Base-by-base conservation (phyloP, 2,329 filamentous ascomycete genomes). In the Verticillium zaregamsianum region DNA sequence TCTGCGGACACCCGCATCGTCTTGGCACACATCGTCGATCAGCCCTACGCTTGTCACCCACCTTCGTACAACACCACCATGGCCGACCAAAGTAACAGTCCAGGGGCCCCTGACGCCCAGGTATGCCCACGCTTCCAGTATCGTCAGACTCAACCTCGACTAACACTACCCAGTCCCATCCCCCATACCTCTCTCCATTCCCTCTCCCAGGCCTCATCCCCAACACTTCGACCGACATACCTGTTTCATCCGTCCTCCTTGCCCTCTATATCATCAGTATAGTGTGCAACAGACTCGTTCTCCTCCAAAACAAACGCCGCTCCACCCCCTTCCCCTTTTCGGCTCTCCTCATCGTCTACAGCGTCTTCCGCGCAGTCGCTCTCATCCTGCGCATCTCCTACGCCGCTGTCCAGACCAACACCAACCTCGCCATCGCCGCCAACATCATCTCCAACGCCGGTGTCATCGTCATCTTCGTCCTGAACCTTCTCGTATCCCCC, bases 401-500 rank as follows among this genome's bases (percentile, higher is more conserved):
- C 83, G 80, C 82, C 28, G 74, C 73, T 45, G 66, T 74, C 37
- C 78, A 79, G 1, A 65, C 55, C 60, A 73, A 78, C 67, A 63
- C 75, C 59, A 67, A 71, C 61, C 66, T 86, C 61, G 79, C 77
- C 68, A 82, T 87, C 63, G 86, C 88, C 8, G 85, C 90, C 3
- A 80, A 81, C 66, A 84, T 95, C 69, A 87, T 95, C 68, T 85
- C 91, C 62, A 85, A 87, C 55, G 88, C 90, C 0, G 92, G 91
- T 52, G 86, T 93, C 17, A 72, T 96, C 37, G 74, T 96, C 8
- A 78, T 96, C 31, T 94, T 91, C 74, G 76, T 94, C 68, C 78
- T 92, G 74, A 95, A 96, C 76, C 76, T 96, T 52, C 77, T 95
- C 69, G 91, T 93, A 70, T 77, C 88, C 0, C 90, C 92, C 74